Evolutionary conservation across 1,284 basidiomycete species (phyloP), one percentile per base, ranked within the genome.

Genomic region (Sphagnurus paluster): DNA sequence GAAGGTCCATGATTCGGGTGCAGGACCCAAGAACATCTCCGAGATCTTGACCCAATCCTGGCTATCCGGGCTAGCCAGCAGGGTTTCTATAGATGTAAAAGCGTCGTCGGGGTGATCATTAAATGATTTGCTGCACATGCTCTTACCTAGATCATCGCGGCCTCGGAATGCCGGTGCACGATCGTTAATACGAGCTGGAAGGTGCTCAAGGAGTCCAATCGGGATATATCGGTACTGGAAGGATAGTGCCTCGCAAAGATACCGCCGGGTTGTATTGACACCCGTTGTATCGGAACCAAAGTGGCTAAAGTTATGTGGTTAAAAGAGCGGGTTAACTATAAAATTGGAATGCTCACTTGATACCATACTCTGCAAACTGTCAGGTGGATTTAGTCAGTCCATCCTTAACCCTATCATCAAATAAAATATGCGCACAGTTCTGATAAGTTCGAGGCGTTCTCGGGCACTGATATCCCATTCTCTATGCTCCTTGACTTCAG

Each of bases 171-270:
- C 79, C 0, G 92, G 91, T 0, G 95, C 84, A 10, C 96, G 79
- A 52, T 98, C 95, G 61, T 98, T 98, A 59, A 98, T 82, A 49
- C 81, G 76, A 1, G 77, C 79, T 0, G 95, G 94, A 23, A 95
- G 69, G 0, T 71, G 72, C 65, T 99, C 95, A n/a, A 98, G 78
- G 11, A 98, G 72, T 0, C 96, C 96, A 30, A 97, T 87, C 5
- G 96, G 96, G 28, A 98, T 74, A 66, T 98, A 98, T 17, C 96
- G 87, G 66, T 96, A 88, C 58, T 93, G 93, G 76, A 98, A 98
- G 1, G 90, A 94, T 4, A 99, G 76, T 1, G 92, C 87, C 69
- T 99, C 96, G 64, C 93, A 96, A 14, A 98, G 79, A 71, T 97
- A 99, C 46, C 96, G 79, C 20, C 96, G 79, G 0, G 93, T 90